Evolutionary conservation across 2,329 filamentous ascomycete genomes (phyloP), one percentile per base, ranked within the genome.

Genomic region (Plenodomus lindquistii): DNA sequence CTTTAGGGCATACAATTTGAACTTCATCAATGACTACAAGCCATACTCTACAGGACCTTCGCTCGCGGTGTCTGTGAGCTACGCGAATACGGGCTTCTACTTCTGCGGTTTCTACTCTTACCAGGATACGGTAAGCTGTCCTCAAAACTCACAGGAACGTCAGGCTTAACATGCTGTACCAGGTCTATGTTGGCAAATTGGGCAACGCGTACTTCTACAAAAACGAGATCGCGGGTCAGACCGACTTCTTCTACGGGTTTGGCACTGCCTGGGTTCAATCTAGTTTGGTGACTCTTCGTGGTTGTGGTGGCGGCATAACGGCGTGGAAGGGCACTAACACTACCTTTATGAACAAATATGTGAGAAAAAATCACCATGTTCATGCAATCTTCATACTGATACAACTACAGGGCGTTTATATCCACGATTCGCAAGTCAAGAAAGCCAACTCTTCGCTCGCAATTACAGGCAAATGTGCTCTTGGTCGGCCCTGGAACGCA

Each of bases 251-350:
- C 17, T 88, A 87, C 61, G 85, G 84, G 8, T 87, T 87, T 60
- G 85, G 85, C 20, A 87, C 85, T 0, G 76, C 81, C 3, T 88
- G 81, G 77, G 75, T 87, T 35, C 76, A 83, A 46, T 73, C 76
- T 3, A 82, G 79, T 1, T 72, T 74, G 0, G 68, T 88, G 2
- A 72, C 75, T 0, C 75, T 88, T 11, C 80, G 85, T 9, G 75
- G 72, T 57, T 88, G 85, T 55, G 83, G 84, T 3, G 85, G 85
- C 15, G 85, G 85, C 10, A 82, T 88, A 44, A 86, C 83, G 0
- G 85, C 85, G 0, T 88, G 85, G 85, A 88, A 88, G 60, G 84
- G 82, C 21, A 79, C 81, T 0, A 86, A 87, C 67, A 87, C 84
- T 0, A 86, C 84, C 0, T 86, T 84, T 42, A 65, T 69, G 4